Evolutionary conservation across 1,139 yeast genomes (phyloP).

Genomic region (Diutina rugosa): DNA sequence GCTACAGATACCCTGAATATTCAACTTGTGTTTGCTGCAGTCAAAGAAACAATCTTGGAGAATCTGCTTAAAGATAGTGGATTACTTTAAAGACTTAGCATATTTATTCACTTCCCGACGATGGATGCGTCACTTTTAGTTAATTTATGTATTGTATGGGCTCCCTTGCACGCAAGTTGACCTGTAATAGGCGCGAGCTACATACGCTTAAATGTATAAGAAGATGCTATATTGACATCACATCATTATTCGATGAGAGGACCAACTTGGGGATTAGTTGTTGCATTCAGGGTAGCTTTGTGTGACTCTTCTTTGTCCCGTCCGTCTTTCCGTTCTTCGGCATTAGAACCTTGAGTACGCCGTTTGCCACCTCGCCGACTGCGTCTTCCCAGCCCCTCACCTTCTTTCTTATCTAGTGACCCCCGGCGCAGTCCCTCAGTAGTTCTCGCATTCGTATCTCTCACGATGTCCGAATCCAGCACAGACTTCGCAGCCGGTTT

Average conservation of each 20-base stretch:
- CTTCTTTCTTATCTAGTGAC: background rate
- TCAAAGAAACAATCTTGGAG: conserved; percentile 78
- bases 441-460: background rate
- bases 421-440: background rate
- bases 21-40: conserved; percentile 81
- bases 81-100: conserved; percentile 27
- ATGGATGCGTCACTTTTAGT: conserved; percentile 1
- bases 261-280: background rate
- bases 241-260: background rate
- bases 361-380: background rate
- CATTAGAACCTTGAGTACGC: background rate
- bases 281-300: background rate
- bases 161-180: background rate
- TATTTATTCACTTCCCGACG: conserved; percentile 3
- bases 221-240: background rate
- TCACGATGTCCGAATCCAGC: background rate
- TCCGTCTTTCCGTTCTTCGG: background rate
- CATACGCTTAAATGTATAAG: background rate
- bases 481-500: background rate
- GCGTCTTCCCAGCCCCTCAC: background rate
- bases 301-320: background rate
- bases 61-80: conserved; percentile 82
- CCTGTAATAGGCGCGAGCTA: background rate
- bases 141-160: background rate
- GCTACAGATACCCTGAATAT: conserved; percentile 91